Conservation (phyloP, 139 green algal genomes). For the Chlamydomonas sp. region DNA sequence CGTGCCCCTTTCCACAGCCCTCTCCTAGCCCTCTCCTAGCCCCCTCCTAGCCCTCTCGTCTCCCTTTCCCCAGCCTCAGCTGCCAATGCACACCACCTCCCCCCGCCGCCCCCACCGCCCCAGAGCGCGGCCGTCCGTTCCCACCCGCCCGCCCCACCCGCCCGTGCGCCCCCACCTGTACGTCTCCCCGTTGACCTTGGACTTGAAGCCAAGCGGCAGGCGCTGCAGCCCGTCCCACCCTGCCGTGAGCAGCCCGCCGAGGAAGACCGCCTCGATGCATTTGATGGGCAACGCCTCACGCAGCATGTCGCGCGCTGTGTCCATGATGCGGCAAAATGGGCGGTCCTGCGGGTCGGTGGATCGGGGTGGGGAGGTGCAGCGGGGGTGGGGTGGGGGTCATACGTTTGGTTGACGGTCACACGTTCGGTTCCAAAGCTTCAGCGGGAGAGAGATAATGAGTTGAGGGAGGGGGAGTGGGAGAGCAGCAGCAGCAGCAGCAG, state of each 20-base stretch:
- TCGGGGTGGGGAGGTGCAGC: neutral
- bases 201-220: constrained; percentile 57
- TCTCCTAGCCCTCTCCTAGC: no score
- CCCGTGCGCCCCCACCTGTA: no score
- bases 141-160: no score
- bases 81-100: no score
- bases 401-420: neutral
- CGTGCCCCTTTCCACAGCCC: no score
- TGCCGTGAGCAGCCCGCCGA: constrained; percentile 32
- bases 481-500: no score
- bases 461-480: no score
- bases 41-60: no score
- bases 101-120: no score
- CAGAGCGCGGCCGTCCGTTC: no score
- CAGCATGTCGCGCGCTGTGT: constrained; percentile 41
- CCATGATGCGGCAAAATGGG: constrained; percentile 41
- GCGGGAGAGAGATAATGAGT: neutral
- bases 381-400: neutral
- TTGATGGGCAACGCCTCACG: constrained; percentile 51
- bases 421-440: no score
- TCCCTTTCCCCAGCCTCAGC: no score
- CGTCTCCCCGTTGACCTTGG: constrained; percentile 19
- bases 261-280: constrained; percentile 34
- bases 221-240: constrained; percentile 41
- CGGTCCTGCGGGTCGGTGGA: constrained; percentile 33